Percentiles rank a stretch among this genome's conserved stretches.
phyloP scores from a whole-genome alignment of 306 rosid species.

The Cyamopsis tetragonoloba region DNA sequence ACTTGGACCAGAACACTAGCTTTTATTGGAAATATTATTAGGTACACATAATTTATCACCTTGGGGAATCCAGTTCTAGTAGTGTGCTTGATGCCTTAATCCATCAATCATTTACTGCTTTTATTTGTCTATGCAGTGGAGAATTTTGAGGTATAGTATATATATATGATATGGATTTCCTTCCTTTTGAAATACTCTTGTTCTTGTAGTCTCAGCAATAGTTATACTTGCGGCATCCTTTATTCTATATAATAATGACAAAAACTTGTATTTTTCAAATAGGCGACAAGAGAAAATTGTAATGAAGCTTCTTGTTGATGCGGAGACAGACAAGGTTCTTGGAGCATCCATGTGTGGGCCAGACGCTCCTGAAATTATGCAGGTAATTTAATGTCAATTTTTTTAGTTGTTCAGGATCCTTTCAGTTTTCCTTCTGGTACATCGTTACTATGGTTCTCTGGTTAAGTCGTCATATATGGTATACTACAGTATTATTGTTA shows the following conservation, averaged over 20 bases:
- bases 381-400: constrained; percentile 44
- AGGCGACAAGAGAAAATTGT: constrained; percentile 94
- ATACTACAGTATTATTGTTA: too few species aligned
- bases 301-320: constrained; percentile 94
- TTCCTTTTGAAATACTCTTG: not conserved
- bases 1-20: constrained; percentile 4
- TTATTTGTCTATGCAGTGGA: too few species aligned
- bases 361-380: constrained; percentile 90
- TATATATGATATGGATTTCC: too few species aligned
- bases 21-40: not conserved
- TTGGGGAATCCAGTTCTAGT: not conserved
- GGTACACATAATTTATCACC: not conserved
- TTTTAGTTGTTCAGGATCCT: not conserved
- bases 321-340: constrained; percentile 73
- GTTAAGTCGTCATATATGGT: too few species aligned
- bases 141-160: too few species aligned
- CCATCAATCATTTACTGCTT: not conserved
- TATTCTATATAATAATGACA: too few species aligned
- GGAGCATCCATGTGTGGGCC: constrained; percentile 98
- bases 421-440: too few species aligned
- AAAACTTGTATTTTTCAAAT: constrained; percentile 21
- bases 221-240: too few species aligned
- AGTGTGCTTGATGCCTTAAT: not conserved
- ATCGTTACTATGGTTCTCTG: too few species aligned
- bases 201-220: too few species aligned